Base-by-base conservation (phyloP, 306 rosid species). In the Aeschynomene evenia region DNA sequence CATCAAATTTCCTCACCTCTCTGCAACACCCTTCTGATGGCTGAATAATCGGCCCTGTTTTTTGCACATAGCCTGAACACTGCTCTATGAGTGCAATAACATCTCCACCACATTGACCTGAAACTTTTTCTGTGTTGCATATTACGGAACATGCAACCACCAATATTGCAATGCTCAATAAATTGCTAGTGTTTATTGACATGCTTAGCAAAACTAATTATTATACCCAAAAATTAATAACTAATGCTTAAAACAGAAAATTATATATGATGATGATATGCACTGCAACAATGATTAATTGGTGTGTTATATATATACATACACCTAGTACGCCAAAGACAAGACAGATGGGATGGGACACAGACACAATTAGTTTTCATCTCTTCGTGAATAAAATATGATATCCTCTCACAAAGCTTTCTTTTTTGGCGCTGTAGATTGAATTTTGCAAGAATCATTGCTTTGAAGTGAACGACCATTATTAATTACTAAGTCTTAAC, bases 21-120 rank as follows among this genome's bases (percentile, higher is more conserved):
- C 56, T 28, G 42, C 87, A 85, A 11, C 90, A 85, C 3, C 10
- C 75, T 7, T 42, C 13, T 14, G 85, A 86, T 39, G 90, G 90
- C 3, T 6, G 67, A 29, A 54, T 8, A 1, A 0, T 1, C 1
- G 90, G 84, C 18, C 87, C 90, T 0, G 42, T 0, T 54, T 80
- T 83, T 10, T 46, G n/a, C 39, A 80, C 87, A 46, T 15, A 83
- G 16, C 45, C 4, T 7, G 59, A 7, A 10, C 85, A 82, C 23
- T 77, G 34, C 0, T 78, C 6, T 53, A 77, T 50, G 23, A 63
- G 26, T 1, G 24, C 63, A 1, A 64, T 12, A 24, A 76, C 2
- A 10, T 55, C 58, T 22, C 60, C 83, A 11, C 81, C 75, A 28
- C 84, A 81, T 29, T 81, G 77, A 14, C 19, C 84, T 15, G 71